phyloP scores from a whole-genome alignment of 768 basidiomycete genomes.

The Trametes villosa region DNA sequence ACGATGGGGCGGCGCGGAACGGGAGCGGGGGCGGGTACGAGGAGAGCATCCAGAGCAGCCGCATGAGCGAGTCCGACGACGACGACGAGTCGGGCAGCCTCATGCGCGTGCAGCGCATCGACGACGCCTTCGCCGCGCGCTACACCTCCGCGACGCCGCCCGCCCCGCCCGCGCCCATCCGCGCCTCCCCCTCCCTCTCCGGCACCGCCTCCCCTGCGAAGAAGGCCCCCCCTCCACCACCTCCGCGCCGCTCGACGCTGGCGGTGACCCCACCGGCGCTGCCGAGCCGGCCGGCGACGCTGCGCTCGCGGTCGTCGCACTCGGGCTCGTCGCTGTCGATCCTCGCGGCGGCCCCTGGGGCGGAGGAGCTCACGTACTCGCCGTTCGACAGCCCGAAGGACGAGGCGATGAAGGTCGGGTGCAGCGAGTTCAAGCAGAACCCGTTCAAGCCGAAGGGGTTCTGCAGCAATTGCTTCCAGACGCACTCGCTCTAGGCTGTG shows the following conservation, averaged over 20 bases:
- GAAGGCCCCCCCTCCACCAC: conserved; percentile 37
- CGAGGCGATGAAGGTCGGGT: conserved; percentile 38
- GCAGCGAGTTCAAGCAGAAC: conserved; percentile 65
- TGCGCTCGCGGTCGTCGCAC: conserved; percentile 25
- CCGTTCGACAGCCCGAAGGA: conserved; percentile 71
- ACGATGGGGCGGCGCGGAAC: conserved; percentile 44
- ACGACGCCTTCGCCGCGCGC: conserved; percentile 16
- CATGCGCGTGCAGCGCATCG: conserved; percentile 25
- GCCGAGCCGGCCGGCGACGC: conserved; percentile 25
- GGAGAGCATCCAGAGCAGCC: conserved; percentile 33
- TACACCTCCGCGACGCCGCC: conserved; percentile 10
- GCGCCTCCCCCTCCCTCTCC: neutral
- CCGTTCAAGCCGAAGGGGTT: conserved; percentile 67
- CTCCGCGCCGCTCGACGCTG: conserved; percentile 32
- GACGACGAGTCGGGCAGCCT: conserved; percentile 44
- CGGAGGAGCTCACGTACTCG: conserved; percentile 40
- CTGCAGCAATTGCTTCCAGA: conserved; percentile 69
- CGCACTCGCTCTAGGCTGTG: conserved; percentile 37
- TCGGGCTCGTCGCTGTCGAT: conserved; percentile 42
- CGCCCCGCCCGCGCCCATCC: neutral
- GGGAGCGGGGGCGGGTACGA: conserved; percentile 49
- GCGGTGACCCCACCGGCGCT: conserved; percentile 18
- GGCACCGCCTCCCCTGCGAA: conserved; percentile 17
- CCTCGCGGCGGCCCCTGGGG: conserved; percentile 29
- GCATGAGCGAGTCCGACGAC: conserved; percentile 41